phyloP scores from a whole-genome alignment of 371 early-diverging fungal species.

The Fennellomyces sp. region DNA sequence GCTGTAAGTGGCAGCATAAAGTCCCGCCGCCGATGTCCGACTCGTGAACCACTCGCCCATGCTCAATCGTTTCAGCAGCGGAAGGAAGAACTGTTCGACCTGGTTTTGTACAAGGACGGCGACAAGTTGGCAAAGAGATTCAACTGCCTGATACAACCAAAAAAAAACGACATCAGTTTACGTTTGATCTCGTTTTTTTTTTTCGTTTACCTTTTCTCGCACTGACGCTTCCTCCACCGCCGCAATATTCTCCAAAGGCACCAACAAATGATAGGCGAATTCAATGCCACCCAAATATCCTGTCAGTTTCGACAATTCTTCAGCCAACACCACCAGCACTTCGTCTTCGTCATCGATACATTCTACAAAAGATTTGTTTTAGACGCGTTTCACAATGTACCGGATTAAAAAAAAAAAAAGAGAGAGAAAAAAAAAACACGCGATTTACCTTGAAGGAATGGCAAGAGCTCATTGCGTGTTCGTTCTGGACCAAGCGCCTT shows the following conservation, averaged over 20 bases:
- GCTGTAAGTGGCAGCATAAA: constrained; percentile 85
- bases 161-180: background rate
- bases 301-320: constrained; percentile 91
- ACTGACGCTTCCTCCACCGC: constrained; percentile 97
- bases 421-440: constrained; percentile 1
- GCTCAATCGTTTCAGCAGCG: constrained; percentile 90
- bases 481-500: constrained; percentile 94
- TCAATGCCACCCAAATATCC: constrained; percentile 91
- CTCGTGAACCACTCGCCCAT: constrained; percentile 98
- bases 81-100: constrained; percentile 86
- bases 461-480: constrained; percentile 94
- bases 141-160: constrained; percentile 78
- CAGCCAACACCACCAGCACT: constrained; percentile 91
- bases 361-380: constrained; percentile 58
- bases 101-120: constrained; percentile 69
- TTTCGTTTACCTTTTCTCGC: constrained; percentile 81
- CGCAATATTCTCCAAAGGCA: constrained; percentile 94
- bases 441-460: constrained; percentile 91
- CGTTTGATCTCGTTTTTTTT: background rate
- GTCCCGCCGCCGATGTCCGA: constrained; percentile 91
- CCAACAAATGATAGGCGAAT: constrained; percentile 82
- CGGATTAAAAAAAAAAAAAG: background rate
- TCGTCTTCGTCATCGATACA: constrained; percentile 99
- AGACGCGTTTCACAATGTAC: background rate
- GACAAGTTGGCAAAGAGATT: constrained; percentile 85